Conservation (phyloP, 768 basidiomycete genomes). For the Leucosporidium yakuticum region DNA sequence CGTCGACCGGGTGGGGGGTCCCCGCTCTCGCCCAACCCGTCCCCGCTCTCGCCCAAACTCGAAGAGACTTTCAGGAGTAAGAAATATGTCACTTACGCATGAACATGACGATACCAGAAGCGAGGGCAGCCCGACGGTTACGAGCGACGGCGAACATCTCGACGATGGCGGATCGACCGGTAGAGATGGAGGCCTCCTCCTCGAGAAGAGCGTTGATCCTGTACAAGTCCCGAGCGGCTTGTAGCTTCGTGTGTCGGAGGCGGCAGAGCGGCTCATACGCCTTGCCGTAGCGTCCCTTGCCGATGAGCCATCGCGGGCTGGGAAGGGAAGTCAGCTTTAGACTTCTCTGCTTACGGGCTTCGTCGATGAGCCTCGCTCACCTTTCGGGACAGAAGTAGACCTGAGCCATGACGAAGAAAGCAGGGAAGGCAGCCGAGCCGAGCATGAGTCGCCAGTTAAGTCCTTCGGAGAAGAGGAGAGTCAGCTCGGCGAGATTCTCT, state of each 20-base stretch:
- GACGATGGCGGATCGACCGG: constrained; percentile 43
- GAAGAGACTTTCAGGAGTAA: too few relatives aligned
- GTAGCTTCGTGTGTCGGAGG: constrained; percentile 40
- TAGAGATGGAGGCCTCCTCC: constrained; percentile 41
- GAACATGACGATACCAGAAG: constrained; percentile 65
- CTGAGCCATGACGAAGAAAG: constrained; percentile 35
- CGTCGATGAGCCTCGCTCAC: too few relatives aligned
- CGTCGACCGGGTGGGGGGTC: too few relatives aligned
- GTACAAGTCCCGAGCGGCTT: constrained; percentile 45
- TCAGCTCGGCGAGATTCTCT: constrained; percentile 40
- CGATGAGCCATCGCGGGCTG: too few relatives aligned
- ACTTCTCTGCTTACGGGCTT: too few relatives aligned
- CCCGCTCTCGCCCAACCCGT: too few relatives aligned
- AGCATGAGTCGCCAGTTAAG: constrained; percentile 22
- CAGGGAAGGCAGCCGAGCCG: constrained; percentile 44
- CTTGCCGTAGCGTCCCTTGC: constrained; percentile 20
- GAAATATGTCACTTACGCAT: constrained; percentile 22
- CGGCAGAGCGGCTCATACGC: constrained; percentile 44
- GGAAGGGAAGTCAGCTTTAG: too few relatives aligned
- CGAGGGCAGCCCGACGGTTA: constrained; percentile 56
- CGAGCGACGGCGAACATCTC: constrained; percentile 47
- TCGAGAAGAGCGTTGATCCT: constrained; percentile 46
- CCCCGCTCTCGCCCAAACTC: too few relatives aligned
- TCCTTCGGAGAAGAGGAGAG: constrained; percentile 4
- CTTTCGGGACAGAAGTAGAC: constrained; percentile 56